phyloP scores from a whole-genome alignment of 306 rosid species.

The Styphnolobium japonicum region DNA sequence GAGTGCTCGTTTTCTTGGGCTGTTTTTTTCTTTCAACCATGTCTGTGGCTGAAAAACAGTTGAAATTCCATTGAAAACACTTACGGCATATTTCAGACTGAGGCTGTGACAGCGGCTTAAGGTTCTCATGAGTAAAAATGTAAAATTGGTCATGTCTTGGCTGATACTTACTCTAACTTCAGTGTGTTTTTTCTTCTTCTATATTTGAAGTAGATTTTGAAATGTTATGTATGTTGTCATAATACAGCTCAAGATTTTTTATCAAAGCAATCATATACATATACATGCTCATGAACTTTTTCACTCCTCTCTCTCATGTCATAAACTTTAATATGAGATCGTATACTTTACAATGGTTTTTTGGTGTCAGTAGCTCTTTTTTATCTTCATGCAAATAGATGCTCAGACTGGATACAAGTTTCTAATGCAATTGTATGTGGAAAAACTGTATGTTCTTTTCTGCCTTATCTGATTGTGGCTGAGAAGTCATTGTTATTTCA shows the following conservation, averaged over 20 bases:
- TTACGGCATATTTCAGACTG: too few species aligned
- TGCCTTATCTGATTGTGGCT: slow-evolving; percentile 14
- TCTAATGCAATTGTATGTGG: slow-evolving; percentile 6
- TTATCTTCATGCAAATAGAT: slow-evolving; percentile 3
- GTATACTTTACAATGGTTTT: not conserved
- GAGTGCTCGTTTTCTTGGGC: too few species aligned
- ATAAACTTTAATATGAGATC: not conserved
- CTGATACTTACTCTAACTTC: not conserved
- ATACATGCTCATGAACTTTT: not conserved
- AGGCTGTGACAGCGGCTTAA: too few species aligned
- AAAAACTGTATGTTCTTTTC: slow-evolving; percentile 5
- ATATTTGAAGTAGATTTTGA: not conserved
- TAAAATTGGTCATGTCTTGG: not conserved
- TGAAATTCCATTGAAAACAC: too few species aligned
- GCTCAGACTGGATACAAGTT: not conserved
- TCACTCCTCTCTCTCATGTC: not conserved
- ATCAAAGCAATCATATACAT: not conserved
- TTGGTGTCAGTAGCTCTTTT: not conserved
- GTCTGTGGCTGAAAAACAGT: too few species aligned
- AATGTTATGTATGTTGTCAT: not conserved
- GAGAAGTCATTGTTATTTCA: not conserved
- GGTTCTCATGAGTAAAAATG: not conserved
- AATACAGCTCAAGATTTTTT: not conserved
- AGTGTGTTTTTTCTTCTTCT: not conserved
- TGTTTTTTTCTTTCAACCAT: too few species aligned